These are phyloP conservation scores for Colletotrichum sp. DNA, from an alignment of 2,329 filamentous ascomycete genomes.

Conservation along the genomic window DNA sequence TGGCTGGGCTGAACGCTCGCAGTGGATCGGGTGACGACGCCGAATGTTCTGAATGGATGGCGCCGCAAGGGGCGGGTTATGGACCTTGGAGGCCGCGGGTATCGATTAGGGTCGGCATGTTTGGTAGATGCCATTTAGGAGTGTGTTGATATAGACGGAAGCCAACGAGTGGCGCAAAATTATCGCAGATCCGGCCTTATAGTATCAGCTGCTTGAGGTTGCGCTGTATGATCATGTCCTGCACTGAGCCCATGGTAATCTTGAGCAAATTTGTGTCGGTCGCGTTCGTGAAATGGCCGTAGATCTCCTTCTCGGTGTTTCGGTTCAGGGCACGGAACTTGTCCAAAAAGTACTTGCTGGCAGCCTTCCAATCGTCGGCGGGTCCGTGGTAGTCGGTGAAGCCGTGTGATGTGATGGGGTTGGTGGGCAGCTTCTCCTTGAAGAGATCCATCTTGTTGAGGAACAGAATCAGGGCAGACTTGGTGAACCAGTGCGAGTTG, in stretches of 20 bases:
- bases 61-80: background rate
- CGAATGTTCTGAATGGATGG: background rate
- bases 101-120: conserved; percentile 15
- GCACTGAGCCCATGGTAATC: conserved; percentile 84
- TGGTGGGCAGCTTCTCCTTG: conserved; percentile 74
- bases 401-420: conserved; percentile 73
- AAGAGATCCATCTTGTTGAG: conserved; percentile 90
- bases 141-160: background rate
- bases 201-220: conserved; percentile 81
- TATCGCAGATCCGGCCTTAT: conserved; percentile 40
- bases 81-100: conserved; percentile 4
- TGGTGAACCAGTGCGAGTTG: conserved; percentile 86
- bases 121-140: background rate
- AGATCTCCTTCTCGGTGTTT: conserved; percentile 67
- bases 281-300: conserved; percentile 66
- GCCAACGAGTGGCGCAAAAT: background rate
- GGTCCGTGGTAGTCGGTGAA: conserved; percentile 82
- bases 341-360: conserved; percentile 81
- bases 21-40: background rate
- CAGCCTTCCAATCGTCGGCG: conserved; percentile 73
- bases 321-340: conserved; percentile 81
- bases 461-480: conserved; percentile 82
- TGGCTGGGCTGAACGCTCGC: background rate
- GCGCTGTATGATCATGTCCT: conserved; percentile 87
- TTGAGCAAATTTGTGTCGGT: conserved; percentile 78